phyloP scores from a whole-genome alignment of 2,329 filamentous ascomycete species.

The Aaosphaeria arxii region DNA sequence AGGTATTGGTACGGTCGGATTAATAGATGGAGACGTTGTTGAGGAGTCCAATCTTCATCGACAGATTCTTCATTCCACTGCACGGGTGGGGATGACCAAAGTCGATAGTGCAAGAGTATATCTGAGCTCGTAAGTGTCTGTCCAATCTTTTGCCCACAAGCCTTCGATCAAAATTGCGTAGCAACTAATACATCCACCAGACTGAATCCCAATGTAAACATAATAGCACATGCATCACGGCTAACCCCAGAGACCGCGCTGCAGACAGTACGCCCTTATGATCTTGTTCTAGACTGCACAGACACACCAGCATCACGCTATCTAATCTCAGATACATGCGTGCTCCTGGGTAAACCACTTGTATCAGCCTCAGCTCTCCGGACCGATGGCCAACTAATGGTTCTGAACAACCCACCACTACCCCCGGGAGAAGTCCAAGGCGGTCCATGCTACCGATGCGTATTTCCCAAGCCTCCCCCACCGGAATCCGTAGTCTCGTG shows the following conservation, averaged over 20 bases:
- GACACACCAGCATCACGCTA: slow-evolving; percentile 91
- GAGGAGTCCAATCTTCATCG: slow-evolving; percentile 90
- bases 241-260: slow-evolving; percentile 68
- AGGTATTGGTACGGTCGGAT: slow-evolving; percentile 76
- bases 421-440: slow-evolving; percentile 56
- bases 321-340: slow-evolving; percentile 85
- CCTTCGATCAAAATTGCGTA: background rate
- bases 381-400: slow-evolving; percentile 84
- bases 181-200: slow-evolving; percentile 36
- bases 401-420: slow-evolving; percentile 76
- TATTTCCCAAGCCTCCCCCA: slow-evolving; percentile 86
- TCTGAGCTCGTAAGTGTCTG: slow-evolving; percentile 40
- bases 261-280: slow-evolving; percentile 66
- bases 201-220: slow-evolving; percentile 70
- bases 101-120: slow-evolving; percentile 65
- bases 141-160: background rate
- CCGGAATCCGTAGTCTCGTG: slow-evolving; percentile 80
- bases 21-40: slow-evolving; percentile 85
- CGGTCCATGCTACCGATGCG: slow-evolving; percentile 89
- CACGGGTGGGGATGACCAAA: slow-evolving; percentile 71
- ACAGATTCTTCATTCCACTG: slow-evolving; percentile 76
- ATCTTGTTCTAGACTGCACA: slow-evolving; percentile 89
- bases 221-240: slow-evolving; percentile 60
- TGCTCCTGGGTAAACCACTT: slow-evolving; percentile 73
- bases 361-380: slow-evolving; percentile 87